Evolutionary conservation across 805 yeast species (phyloP).

Genomic region (Myxozyma vanderwaltii): DNA sequence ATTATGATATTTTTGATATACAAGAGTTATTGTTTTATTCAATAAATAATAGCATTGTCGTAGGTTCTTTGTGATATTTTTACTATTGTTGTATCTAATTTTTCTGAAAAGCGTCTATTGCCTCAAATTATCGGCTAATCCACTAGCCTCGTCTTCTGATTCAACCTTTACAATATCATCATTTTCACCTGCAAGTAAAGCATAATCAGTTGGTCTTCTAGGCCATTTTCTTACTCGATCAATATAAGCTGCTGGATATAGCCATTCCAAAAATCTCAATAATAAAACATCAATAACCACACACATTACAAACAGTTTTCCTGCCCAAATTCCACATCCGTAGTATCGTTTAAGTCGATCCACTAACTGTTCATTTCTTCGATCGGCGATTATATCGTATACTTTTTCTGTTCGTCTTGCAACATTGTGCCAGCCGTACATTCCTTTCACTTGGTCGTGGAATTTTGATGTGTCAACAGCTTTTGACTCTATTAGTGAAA

Average conservation of each 20-base stretch:
- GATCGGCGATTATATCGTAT: conserved; percentile 53
- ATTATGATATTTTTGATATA: no score
- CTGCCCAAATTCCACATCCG: conserved; percentile 73
- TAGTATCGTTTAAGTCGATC: conserved; percentile 65
- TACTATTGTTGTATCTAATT: no score
- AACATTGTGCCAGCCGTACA: conserved; percentile 92
- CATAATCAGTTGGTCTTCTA: conserved; percentile 26
- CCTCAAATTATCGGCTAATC: conserved; percentile 3
- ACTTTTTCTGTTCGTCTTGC: conserved; percentile 85
- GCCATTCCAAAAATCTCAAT: conserved; percentile 62
- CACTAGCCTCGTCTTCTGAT: conserved; percentile 32
- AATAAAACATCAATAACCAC: conserved; percentile 77
- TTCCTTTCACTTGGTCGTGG: conserved; percentile 71
- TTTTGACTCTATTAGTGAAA: conserved; percentile 57
- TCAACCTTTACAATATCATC: conserved; percentile 16
- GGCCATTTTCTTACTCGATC: conserved; percentile 63
- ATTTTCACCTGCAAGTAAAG: conserved; percentile 23
- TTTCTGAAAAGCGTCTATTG: background rate
- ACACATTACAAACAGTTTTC: conserved; percentile 76
- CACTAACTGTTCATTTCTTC: conserved; percentile 53
- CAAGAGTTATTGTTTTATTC: no score
- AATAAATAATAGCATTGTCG: no score
- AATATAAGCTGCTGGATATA: conserved; percentile 68
- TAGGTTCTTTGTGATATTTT: no score
- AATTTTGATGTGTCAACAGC: conserved; percentile 71